A percentile compares a stretch with the other conserved stretches of the same genome.
These are phyloP conservation scores for Colletotrichum noveboracense DNA, from an alignment of 2,329 filamentous ascomycete species.

Conservation along the genomic window DNA sequence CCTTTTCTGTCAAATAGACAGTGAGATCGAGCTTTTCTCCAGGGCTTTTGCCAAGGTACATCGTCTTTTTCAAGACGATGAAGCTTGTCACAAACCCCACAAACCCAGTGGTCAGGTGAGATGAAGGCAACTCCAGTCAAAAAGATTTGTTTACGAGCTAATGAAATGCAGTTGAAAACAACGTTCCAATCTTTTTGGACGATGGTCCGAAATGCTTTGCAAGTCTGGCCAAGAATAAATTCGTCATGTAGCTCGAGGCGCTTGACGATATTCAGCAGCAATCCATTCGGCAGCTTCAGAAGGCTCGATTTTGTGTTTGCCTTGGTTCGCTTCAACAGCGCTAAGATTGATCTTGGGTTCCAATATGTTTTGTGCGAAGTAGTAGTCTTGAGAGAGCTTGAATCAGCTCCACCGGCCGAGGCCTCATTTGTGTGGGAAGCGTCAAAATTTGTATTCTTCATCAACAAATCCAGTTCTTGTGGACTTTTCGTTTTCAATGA, in stretches of 20 bases:
- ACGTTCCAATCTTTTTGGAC: not conserved
- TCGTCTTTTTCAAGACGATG: not conserved
- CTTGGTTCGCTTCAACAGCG: not conserved
- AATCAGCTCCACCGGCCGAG: too few relatives aligned
- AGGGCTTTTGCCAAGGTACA: not conserved
- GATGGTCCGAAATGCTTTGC: not conserved
- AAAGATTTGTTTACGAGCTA: not conserved
- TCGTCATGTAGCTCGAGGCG: not conserved
- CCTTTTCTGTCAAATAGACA: not conserved
- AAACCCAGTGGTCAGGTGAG: not conserved
- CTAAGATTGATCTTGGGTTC: rapidly evolving
- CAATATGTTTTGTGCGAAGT: not conserved
- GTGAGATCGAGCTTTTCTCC: too few relatives aligned
- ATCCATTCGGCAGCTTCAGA: not conserved
- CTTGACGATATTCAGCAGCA: not conserved
- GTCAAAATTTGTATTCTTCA: not conserved
- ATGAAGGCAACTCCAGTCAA: not conserved
- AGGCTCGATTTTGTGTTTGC: not conserved
- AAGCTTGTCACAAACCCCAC: not conserved
- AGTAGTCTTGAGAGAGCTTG: too few relatives aligned
- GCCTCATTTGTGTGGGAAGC: rapidly evolving
- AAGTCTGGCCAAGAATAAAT: not conserved
- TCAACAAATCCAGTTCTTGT: rapidly evolving
- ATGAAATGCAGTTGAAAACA: not conserved
- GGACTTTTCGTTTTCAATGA: not conserved